Evolutionary conservation across 2,329 filamentous ascomycete species (phyloP), one percentile per base, ranked within the genome.

Genomic region (Hansfordia pulvinata): DNA sequence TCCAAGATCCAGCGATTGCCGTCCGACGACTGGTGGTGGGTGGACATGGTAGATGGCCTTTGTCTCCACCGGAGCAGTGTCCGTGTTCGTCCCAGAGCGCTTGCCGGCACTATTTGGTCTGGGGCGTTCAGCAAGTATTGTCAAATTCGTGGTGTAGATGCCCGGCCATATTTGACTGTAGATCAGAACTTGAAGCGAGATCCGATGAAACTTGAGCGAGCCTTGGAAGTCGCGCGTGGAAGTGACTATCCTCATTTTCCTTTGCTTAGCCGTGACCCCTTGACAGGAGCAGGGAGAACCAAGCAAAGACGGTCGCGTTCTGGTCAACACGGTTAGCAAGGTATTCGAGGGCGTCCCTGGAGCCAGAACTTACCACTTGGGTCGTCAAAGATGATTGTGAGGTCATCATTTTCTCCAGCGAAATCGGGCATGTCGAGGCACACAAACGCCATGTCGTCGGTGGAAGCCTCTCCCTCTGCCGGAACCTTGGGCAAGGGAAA

Each of bases 401-500:
- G 83, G 55, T 94, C 86, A 49, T 93, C 86, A 52, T 93, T 84
- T 55, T 93, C 86, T 26, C 82, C 82, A 1, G 85, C 82, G 50
- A 92, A 81, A 41, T 93, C 85, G 11, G 85, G 77, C 50, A 85
- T 70, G 50, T 93, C 86, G 31, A 93, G 54, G 47, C 82, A 90
- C 20, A 93, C 66, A 55, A 88, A 93, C 15, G 73, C 69, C 46
- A 74, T 69, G 34, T 76, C 73, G 24, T 70, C 61, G 32, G 59
- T 60, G 33, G 62, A 61, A 16, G 53, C 50, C 23, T 62, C 52
- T 33, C 62, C 63, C 32, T 63, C 60, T 31, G 61, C 50, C 22
- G 64, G 49, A 38, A 74, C 50, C 33, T 66, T 75, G 4, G 85
- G 85, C 29, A 93, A 58, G 3, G 82, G 78, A 42, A 93, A 94